Evolutionary conservation across 2,329 filamentous ascomycete species (phyloP).

Genomic region (Leptodontidium sp.): DNA sequence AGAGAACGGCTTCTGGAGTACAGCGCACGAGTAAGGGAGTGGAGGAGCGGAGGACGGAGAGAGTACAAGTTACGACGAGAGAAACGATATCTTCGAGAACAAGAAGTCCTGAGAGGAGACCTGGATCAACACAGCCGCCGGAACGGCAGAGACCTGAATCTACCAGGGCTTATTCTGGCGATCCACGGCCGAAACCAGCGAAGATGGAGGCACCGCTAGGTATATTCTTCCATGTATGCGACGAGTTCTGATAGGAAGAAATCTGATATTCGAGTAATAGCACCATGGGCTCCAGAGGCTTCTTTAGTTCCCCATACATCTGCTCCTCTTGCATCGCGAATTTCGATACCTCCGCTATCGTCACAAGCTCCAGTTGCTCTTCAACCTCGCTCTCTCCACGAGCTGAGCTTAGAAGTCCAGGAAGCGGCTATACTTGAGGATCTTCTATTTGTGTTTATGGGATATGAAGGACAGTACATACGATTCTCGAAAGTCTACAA

Average conservation of each 20-base stretch:
- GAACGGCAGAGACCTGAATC: constrained; percentile 40
- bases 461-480: constrained; percentile 97
- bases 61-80: constrained; percentile 64
- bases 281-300: constrained; percentile 81
- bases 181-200: constrained; percentile 47
- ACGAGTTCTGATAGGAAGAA: background rate
- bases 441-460: constrained; percentile 94
- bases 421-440: constrained; percentile 91
- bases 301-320: constrained; percentile 72
- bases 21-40: constrained; percentile 57
- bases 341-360: constrained; percentile 75
- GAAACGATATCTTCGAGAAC: constrained; percentile 68
- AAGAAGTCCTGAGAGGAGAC: constrained; percentile 61
- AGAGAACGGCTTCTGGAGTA: constrained; percentile 64
- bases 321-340: constrained; percentile 57
- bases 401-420: constrained; percentile 81
- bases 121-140: constrained; percentile 30
- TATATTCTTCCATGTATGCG: constrained; percentile 44
- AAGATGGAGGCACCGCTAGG: constrained; percentile 59
- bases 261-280: constrained; percentile 42
- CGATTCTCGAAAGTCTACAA: constrained; percentile 85
- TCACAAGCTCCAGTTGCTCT: constrained; percentile 74
- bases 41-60: constrained; percentile 62
- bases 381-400: constrained; percentile 72
- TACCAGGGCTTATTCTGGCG: constrained; percentile 39